phyloP scores from a whole-genome alignment of 2,329 filamentous ascomycete genomes.

The Emmonsia crescens region DNA sequence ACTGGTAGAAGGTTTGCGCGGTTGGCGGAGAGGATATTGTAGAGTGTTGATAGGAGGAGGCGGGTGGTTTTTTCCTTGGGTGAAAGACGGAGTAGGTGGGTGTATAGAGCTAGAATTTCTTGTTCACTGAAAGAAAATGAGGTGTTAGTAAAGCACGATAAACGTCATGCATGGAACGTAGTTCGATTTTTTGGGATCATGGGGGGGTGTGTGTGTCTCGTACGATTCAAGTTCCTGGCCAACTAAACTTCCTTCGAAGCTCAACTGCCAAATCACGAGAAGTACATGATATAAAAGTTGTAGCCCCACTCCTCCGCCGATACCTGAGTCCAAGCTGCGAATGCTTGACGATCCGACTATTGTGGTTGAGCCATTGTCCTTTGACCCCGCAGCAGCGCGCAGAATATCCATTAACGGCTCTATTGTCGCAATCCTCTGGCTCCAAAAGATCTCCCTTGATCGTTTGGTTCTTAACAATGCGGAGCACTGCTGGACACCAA shows the following conservation, averaged over 20 bases:
- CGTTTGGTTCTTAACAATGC: conserved; percentile 64
- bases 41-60: conserved; percentile 75
- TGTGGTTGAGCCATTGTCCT: conserved; percentile 53
- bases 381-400: conserved; percentile 59
- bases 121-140: conserved; percentile 56
- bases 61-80: conserved; percentile 98
- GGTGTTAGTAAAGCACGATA: conserved; percentile 8
- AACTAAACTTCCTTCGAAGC: conserved; percentile 64
- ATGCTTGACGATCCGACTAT: conserved; percentile 43
- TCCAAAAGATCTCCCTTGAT: conserved; percentile 79
- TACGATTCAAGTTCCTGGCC: conserved; percentile 81
- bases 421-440: conserved; percentile 74
- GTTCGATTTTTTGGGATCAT: neutral
- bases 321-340: conserved; percentile 53
- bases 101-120: conserved; percentile 83
- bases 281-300: conserved; percentile 92
- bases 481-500: conserved; percentile 87
- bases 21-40: conserved; percentile 72
- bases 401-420: conserved; percentile 74
- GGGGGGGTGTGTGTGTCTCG: conserved; percentile 23
- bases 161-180: neutral
- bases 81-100: conserved; percentile 80
- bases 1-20: conserved; percentile 62
- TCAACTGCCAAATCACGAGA: conserved; percentile 90
- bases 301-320: conserved; percentile 69